A percentile compares a stretch with the other conserved stretches of the same genome.
phyloP scores from a whole-genome alignment of 371 early-diverging fungal genomes.

The Nematocida parisii region DNA sequence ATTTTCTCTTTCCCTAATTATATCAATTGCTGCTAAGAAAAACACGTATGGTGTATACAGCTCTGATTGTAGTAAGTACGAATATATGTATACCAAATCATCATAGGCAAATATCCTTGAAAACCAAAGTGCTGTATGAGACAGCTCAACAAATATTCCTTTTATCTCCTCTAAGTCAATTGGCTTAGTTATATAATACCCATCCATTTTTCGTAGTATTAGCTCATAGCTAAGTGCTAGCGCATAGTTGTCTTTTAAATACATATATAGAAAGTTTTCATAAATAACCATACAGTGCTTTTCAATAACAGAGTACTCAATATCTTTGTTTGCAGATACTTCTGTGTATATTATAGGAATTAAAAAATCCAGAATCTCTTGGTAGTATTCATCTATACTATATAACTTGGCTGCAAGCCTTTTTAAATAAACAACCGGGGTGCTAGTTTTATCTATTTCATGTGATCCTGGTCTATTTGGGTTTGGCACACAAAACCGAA shows the following conservation, averaged over 20 bases:
- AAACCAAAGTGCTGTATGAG: constrained; percentile 35
- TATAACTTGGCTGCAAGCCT: constrained; percentile 1
- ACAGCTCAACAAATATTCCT: constrained; percentile 14
- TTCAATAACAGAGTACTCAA: neutral
- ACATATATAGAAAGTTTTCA: constrained; percentile 9
- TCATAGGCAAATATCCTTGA: constrained; percentile 17
- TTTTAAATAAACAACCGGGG: neutral
- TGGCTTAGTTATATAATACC: neutral
- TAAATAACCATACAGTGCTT: constrained; percentile 15
- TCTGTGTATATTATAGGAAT: constrained; percentile 38
- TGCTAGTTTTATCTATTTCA: constrained; percentile 10
- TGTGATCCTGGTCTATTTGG: neutral
- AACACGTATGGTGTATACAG: constrained; percentile 20
- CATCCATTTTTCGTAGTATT: neutral
- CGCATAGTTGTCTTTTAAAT: neutral
- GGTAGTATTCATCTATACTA: constrained; percentile 35
- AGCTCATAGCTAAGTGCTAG: neutral
- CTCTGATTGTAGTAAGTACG: constrained; percentile 9
- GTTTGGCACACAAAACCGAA: neutral
- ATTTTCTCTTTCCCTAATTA: constrained; percentile 18
- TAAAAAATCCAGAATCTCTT: constrained; percentile 26
- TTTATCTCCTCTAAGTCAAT: neutral
- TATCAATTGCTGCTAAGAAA: constrained; percentile 7
- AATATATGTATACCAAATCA: constrained; percentile 19
- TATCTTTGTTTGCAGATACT: neutral